Base-by-base conservation (phyloP, 2,329 filamentous ascomycete genomes). In the Curvularia hawaiiensis region DNA sequence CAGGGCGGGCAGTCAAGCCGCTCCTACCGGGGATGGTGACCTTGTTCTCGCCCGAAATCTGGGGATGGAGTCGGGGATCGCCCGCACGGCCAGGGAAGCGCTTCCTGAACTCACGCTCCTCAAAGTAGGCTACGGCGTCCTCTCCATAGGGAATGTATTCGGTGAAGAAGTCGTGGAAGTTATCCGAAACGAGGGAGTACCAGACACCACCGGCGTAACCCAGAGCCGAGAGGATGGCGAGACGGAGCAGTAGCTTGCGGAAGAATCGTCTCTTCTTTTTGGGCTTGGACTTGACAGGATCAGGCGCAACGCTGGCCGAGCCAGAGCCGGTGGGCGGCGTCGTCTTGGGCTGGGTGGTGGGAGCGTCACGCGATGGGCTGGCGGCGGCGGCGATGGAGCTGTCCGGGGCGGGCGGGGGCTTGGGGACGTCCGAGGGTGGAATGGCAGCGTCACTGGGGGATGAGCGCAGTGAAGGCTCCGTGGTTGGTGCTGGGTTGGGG, bases 111-210 rank as follows among this genome's bases (percentile, higher is more conserved):
- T 97, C 92, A 66, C 90, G 86, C 80, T 99, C 95, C 79, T 99
- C 95, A 51, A 99, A 88, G 80, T 96, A 98, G 26, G 96, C 86
- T 45, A 99, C 94, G 18, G 90, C 90, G 75, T 97, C 91, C 79
- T 99, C 95, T 70, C 93, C 95, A 67, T 90, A 97, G 22, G 95
- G 95, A 18, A 99, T 80, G 77, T 94, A 99, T 79, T 97, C 93
- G 70, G 93, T 98, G 80, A 99, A 99, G 82, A 97, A 95, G 78
- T 99, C 95, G 79, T 99, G 94, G 85, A 98, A 99, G 79, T 92
- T 97, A 82, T 99, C 95, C 73, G 90, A 96, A 78, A 95, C 85
- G 64, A 96, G 87, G 54, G 95, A 94, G 78, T 96, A 95, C 83
- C 90, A 97, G 54, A 97, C 88, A 66, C 94, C 92, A 64, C 92